These are phyloP conservation scores for Gossypium mustelinum DNA, from an alignment of 345 rosid genomes.

Conservation along the genomic window DNA sequence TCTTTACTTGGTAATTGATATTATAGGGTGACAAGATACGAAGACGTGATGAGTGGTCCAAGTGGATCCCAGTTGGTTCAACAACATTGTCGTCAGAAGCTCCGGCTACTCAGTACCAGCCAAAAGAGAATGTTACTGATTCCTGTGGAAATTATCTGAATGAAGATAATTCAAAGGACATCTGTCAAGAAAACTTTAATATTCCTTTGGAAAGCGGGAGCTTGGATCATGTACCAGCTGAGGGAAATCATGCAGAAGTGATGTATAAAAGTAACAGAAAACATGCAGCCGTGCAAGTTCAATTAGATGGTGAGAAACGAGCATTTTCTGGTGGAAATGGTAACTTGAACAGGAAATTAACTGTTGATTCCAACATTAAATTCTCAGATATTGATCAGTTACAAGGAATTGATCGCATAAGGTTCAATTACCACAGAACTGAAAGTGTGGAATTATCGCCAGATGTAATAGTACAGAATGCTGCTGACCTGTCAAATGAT, in stretches of 20 bases:
- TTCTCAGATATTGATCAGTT: constrained; percentile 22
- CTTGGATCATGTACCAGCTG: constrained; percentile 16
- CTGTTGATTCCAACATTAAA: constrained; percentile 25
- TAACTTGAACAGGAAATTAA: constrained; percentile 16
- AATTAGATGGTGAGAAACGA: constrained; percentile 18
- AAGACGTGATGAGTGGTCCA: constrained; percentile 67
- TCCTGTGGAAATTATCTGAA: constrained; percentile 19
- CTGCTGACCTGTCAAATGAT: constrained; percentile 57
- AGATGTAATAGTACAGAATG: constrained; percentile 25
- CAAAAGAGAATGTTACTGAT: constrained; percentile 27
- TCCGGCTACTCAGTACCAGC: constrained; percentile 36
- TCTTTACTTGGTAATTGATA: constrained; percentile 19
- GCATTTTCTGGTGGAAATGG: constrained; percentile 16
- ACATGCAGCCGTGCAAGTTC: constrained; percentile 13
- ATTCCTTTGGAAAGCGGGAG: neutral
- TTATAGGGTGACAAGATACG: constrained; percentile 73
- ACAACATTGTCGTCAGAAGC: constrained; percentile 25
- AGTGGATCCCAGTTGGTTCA: constrained; percentile 53
- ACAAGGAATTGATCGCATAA: constrained; percentile 36
- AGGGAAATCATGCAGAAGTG: constrained; percentile 21
- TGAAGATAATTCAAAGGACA: constrained; percentile 26
- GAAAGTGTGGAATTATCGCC: constrained; percentile 27
- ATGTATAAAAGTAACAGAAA: constrained; percentile 12
- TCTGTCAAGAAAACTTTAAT: constrained; percentile 25
- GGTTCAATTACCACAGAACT: constrained; percentile 20